Base-by-base conservation (phyloP, 106 monocot genomes). In the Triglochin maritima region DNA sequence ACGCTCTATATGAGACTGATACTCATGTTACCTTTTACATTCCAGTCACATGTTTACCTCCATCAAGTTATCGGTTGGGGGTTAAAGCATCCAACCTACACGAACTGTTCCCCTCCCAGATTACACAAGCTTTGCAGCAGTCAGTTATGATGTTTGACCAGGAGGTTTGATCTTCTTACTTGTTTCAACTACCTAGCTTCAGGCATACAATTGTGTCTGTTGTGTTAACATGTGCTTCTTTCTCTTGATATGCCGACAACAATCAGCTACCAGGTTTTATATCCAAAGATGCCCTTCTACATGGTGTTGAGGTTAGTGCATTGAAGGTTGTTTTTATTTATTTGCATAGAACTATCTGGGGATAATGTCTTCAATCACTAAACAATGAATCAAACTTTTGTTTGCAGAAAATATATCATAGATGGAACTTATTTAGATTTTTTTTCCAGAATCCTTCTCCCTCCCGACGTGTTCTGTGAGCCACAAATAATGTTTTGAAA, bases 11-110 rank as follows among this genome's bases (percentile, higher is more conserved):
- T 3, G 7, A 5, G 4, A 64, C 59, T 47, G 44, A 49, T 11
- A 55, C 29, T 71, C 46, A 70, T 6, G 45, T 62, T 71, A 17
- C 3, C 2, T 43, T 64, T 50, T 9, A 47, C 42, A 55, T 82
- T 45, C 62, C 82, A 98, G 98, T 69, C 17, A 84, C 82, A 65
- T 73, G 81, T 62, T 65, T 89, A 4, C 92, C 88, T 47, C 69
- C 78, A 62, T 98, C 98, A 81, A 98, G 98, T 74, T 98, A 98
- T 76, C 81, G 98, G 7, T 62, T 98, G 73, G 96, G 96, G 14
- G 82, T 88, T 48, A 75, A 73, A 46, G 77, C 96, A 48, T 79
- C 96, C 56, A 86, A 80, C 7, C 85, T 98, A 47, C 98, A 98
- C 72, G 77, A 89, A 64, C 64, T 98, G 29, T 86, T 79, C 77